Evolutionary conservation across 148 eudicot species (phyloP).

Genomic region (Dysphania ambrosioides): DNA sequence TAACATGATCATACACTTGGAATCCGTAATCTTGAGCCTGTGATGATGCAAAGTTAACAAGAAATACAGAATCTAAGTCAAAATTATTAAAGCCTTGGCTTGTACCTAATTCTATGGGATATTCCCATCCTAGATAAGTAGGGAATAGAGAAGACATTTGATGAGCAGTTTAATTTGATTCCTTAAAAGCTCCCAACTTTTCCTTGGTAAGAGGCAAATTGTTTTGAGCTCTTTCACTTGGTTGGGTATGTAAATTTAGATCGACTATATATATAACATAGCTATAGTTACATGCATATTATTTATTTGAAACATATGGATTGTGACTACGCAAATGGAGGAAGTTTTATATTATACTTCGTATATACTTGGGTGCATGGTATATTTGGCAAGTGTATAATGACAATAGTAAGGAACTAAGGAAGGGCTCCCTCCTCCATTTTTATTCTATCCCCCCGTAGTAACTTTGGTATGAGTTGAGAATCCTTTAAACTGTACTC

Average conservation of each 20-base stretch:
- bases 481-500: too few species aligned
- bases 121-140: conserved; percentile 25
- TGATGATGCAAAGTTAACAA: conserved; percentile 8
- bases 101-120: conserved; percentile 18
- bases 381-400: too few species aligned
- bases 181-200: background rate
- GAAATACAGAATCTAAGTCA: conserved; percentile 14
- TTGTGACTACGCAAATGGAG: too few species aligned
- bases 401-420: too few species aligned
- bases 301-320: too few species aligned
- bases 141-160: conserved; percentile 20
- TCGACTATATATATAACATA: background rate
- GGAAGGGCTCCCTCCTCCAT: too few species aligned
- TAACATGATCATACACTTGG: background rate
- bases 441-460: too few species aligned
- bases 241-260: background rate
- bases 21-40: conserved; percentile 6
- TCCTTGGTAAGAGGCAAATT: background rate
- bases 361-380: too few species aligned
- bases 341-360: too few species aligned
- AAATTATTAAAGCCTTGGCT: conserved; percentile 9
- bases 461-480: too few species aligned
- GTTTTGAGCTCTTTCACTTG: background rate
- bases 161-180: background rate
- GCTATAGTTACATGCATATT: background rate